Evolutionary conservation across 192 early-diverging fungal species (phyloP).

Genomic region (Entophlyctis luteolus): DNA sequence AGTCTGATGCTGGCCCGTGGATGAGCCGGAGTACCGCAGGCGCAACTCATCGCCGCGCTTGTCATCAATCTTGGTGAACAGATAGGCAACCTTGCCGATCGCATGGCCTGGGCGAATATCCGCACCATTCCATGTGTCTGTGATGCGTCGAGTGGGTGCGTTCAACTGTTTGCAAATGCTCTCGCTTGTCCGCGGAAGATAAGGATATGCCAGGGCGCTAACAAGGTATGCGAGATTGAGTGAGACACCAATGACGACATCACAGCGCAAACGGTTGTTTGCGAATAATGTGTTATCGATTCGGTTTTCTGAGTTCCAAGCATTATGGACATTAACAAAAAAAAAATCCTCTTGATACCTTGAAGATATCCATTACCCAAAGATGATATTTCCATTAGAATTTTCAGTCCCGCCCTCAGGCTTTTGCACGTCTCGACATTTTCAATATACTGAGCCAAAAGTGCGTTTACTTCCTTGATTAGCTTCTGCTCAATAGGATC

Average conservation of each 20-base stretch:
- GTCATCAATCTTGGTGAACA: constrained; percentile 88
- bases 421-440: constrained; percentile 75
- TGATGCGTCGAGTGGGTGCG: constrained; percentile 69
- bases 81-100: constrained; percentile 81
- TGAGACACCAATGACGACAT: constrained; percentile 78
- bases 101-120: constrained; percentile 81
- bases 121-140: constrained; percentile 62
- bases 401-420: constrained; percentile 71
- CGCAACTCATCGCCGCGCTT: constrained; percentile 76
- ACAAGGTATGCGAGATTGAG: constrained; percentile 89
- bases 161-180: constrained; percentile 82
- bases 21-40: constrained; percentile 71
- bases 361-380: constrained; percentile 95
- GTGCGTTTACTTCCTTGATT: constrained; percentile 75
- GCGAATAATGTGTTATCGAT: constrained; percentile 85
- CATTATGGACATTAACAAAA: background rate
- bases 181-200: constrained; percentile 83
- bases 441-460: constrained; percentile 73
- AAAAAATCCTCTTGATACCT: constrained; percentile 19
- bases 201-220: constrained; percentile 81
- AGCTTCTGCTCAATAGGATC: constrained; percentile 65
- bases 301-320: constrained; percentile 69
- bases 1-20: constrained; percentile 3
- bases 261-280: constrained; percentile 73
- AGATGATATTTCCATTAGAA: constrained; percentile 91